Conservation (phyloP, 2,329 filamentous ascomycete species). For the Sclerotinia minor region DNA sequence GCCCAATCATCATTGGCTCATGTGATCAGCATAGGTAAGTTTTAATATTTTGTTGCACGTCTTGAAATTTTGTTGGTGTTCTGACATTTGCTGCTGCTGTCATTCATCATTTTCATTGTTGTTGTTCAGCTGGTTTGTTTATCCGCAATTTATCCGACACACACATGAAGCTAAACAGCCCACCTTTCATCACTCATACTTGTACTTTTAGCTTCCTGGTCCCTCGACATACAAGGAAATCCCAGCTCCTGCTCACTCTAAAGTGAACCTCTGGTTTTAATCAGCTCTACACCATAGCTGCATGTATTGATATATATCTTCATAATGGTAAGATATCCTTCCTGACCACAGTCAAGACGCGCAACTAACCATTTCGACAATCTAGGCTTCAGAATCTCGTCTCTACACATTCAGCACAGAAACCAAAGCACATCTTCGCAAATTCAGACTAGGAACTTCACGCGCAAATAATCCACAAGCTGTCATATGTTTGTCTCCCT, state of each 20-base stretch:
- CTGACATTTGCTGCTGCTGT: neutral
- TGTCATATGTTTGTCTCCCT: conserved; percentile 76
- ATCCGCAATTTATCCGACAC: conserved; percentile 19
- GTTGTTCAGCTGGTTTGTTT: neutral
- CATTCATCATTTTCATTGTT: no score
- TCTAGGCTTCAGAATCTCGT: conserved; percentile 69
- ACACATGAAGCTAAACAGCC: conserved; percentile 19
- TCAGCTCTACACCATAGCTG: neutral
- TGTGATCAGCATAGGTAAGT: neutral
- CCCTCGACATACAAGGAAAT: neutral
- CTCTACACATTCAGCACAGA: conserved; percentile 91
- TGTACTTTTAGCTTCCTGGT: neutral
- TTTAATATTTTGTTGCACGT: conserved; percentile 5
- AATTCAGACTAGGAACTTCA: conserved; percentile 91
- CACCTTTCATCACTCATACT: conserved; percentile 11
- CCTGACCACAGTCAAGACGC: neutral
- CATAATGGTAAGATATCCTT: conserved; percentile 9
- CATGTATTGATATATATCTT: neutral
- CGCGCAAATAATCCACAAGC: conserved; percentile 84
- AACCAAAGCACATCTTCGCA: conserved; percentile 85
- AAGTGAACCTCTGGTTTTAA: neutral
- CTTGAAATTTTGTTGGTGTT: neutral
- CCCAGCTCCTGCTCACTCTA: neutral
- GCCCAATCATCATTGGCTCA: neutral
- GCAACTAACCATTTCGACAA: neutral